phyloP scores from a whole-genome alignment of 371 early-diverging fungal species.

The Actinomucor elegans region DNA sequence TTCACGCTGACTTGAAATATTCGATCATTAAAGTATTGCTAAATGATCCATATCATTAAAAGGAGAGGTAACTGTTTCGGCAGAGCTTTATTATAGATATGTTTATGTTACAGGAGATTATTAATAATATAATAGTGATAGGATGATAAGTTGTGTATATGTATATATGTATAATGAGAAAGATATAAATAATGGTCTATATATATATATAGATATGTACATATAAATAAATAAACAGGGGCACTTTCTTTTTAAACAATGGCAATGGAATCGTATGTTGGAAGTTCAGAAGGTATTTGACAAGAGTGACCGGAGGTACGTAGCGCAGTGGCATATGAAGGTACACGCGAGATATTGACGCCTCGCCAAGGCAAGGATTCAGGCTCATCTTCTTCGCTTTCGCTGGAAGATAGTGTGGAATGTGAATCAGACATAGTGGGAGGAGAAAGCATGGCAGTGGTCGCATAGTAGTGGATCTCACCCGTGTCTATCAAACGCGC shows the following conservation, averaged over 20 bases:
- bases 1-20: too few species aligned
- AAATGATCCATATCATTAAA: too few species aligned
- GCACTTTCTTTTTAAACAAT: not conserved
- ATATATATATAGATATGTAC: not conserved
- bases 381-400: not conserved
- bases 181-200: too few species aligned
- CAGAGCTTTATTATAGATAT: too few species aligned
- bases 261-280: conserved; percentile 25
- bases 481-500: conserved; percentile 23
- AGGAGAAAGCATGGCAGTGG: not conserved
- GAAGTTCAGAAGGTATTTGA: conserved; percentile 11
- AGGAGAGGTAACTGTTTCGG: too few species aligned
- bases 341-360: conserved; percentile 19
- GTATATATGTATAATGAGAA: too few species aligned
- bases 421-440: not conserved
- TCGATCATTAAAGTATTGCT: too few species aligned
- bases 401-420: not conserved
- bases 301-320: conserved; percentile 7
- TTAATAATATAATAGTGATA: too few species aligned
- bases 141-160: too few species aligned
- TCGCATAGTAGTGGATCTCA: conserved; percentile 4
- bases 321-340: conserved; percentile 29
- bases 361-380: conserved; percentile 35
- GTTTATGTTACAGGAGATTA: too few species aligned
- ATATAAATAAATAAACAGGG: not conserved